Base-by-base conservation (phyloP, 768 basidiomycete species). In the Boletus coccyginus region DNA sequence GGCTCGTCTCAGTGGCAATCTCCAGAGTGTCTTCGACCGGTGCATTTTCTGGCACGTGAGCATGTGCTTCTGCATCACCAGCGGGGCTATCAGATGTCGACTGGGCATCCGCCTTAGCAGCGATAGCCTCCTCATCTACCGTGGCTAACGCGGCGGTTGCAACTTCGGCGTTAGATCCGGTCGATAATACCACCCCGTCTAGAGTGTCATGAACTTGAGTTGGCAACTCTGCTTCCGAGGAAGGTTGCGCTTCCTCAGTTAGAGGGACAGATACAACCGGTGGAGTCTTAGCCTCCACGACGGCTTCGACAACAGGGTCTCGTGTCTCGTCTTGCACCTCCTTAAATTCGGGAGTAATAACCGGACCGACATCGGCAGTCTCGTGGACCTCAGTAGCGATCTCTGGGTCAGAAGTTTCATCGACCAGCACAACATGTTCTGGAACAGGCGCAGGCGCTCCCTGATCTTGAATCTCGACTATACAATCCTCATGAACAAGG, bases 331-430 rank as follows among this genome's bases (percentile, higher is more conserved):
- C 47, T 54, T 44, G 47, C 3, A 46, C 46, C 32, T 29, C 46
- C 12, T 45, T 24, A 4, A 49, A 41, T 32, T 39, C 40, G 33
- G 38, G 32, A 27, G 31, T 16, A 14, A 16, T 31, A 3, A 13
- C n/a, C 7, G 39, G 24, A 21, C 13, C 36, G 35, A 40, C 32
- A 11, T 54, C 31, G 41, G 17, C 32, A 39, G 43, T 29, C 13
- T 54, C 31, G 41, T 27, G 27, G 27, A 27, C 27, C 27, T 27
- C 27, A 27, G 32, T 8, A 43, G 38, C 16, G 4, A 29, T 40
- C 43, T 31, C 42, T 13, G 40, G 21, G 17, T 46, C 42, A 19
- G 29, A 38, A 13, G 49, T 57, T 24, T 64, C 65, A 32, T 66
- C 33, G 31, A 53, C 38, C 19, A 32, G 41, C 11, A 11, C 27